Conservation (phyloP, 1,284 basidiomycete genomes). For the Chiua sp. region DNA sequence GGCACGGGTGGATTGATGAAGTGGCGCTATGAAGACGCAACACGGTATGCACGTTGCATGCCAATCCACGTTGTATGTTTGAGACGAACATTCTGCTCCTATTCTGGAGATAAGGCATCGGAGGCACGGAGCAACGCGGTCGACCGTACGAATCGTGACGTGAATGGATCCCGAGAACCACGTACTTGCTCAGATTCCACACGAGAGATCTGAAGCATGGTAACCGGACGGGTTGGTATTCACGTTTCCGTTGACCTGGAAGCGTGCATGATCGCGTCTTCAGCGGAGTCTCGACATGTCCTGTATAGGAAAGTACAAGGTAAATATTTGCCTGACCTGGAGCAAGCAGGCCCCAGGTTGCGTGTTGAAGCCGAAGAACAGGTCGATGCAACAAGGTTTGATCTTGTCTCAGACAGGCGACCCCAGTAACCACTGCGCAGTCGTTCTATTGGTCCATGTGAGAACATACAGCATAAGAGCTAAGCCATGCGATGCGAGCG, state of each 20-base stretch:
- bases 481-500: constrained; percentile 24
- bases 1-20: constrained; percentile 8
- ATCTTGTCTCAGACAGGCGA: constrained; percentile 19
- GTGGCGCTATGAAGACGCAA: constrained; percentile 6
- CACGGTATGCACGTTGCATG: constrained; percentile 25
- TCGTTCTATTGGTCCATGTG: constrained; percentile 12
- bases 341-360: constrained; percentile 20
- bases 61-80: constrained; percentile 24
- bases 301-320: constrained; percentile 15
- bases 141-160: constrained; percentile 11
- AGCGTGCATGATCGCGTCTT: constrained; percentile 22
- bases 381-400: constrained; percentile 13
- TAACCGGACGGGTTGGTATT: constrained; percentile 16
- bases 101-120: constrained; percentile 19
- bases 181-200: constrained; percentile 10
- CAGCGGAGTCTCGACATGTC: constrained; percentile 20
- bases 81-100: constrained; percentile 19
- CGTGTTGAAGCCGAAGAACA: background rate
- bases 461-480: background rate
- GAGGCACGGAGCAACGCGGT: constrained; percentile 15
- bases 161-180: constrained; percentile 22
- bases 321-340: constrained; percentile 9
- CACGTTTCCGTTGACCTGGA: constrained; percentile 17
- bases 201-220: constrained; percentile 17
- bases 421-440: constrained; percentile 15